Percentiles rank a stretch among this genome's conserved stretches.
phyloP scores from a whole-genome alignment of 371 early-diverging fungal species.

The Sporodiniella umbellata region DNA sequence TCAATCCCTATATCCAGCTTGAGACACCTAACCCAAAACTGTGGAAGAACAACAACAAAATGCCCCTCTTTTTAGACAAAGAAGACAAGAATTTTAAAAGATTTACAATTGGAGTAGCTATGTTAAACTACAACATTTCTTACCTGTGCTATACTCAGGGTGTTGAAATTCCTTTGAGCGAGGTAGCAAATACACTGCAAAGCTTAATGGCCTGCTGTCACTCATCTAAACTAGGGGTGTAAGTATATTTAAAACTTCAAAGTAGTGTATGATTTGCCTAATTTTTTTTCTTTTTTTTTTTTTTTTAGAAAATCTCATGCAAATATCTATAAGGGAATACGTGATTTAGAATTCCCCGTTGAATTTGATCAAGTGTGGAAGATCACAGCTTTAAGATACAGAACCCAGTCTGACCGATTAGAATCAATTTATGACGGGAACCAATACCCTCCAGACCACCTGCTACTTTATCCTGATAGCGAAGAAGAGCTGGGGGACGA shows the following conservation, averaged over 20 bases:
- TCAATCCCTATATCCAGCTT: slow-evolving; percentile 46
- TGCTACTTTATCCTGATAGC: slow-evolving; percentile 16
- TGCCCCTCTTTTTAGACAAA: slow-evolving; percentile 65
- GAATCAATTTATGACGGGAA: neutral
- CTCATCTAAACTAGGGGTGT: slow-evolving; percentile 62
- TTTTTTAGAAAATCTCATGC: slow-evolving; percentile 40
- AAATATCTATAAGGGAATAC: slow-evolving; percentile 21
- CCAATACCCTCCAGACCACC: neutral
- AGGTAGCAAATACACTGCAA: slow-evolving; percentile 66
- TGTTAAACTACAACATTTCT: slow-evolving; percentile 84
- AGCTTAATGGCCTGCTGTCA: slow-evolving; percentile 71
- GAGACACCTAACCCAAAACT: slow-evolving; percentile 10
- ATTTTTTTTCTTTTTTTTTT: too few relatives aligned
- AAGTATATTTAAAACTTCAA: slow-evolving; percentile 14
- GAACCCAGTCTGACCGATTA: neutral
- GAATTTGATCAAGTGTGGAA: slow-evolving; percentile 38
- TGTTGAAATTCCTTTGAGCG: slow-evolving; percentile 59
- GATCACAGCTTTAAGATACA: slow-evolving; percentile 32
- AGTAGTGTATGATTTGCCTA: neutral
- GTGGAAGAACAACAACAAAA: slow-evolving; percentile 21
- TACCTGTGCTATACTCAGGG: slow-evolving; percentile 85
- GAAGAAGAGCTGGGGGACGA: slow-evolving; percentile 10
- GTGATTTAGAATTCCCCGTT: slow-evolving; percentile 27
- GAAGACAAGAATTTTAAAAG: slow-evolving; percentile 50
- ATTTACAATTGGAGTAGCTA: slow-evolving; percentile 73